Base-by-base conservation (phyloP, 1,284 basidiomycete species). In the Naganishia cerealis region DNA sequence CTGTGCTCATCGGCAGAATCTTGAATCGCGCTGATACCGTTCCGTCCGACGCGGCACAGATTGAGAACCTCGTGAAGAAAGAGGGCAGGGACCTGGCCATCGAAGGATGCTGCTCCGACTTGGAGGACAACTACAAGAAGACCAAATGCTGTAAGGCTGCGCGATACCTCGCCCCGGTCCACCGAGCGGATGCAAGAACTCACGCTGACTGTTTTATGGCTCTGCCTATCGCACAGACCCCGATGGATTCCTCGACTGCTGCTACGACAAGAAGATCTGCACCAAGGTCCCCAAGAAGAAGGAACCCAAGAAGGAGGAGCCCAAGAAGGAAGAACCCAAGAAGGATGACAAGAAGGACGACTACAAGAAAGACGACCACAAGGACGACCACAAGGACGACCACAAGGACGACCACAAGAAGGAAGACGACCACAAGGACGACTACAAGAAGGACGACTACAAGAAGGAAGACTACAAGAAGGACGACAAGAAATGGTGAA, bases 71-170 rank as follows among this genome's bases (percentile, higher is more conserved):
- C 18, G 15, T 40, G n/a, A 63, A 63, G 61, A 53, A 15, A 21
- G 15, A 63, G 24, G 61, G 61, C n/a, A 46, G 61, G 18, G 61
- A 63, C 50, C 36, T 53, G 9, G 61, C 61, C 50, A 63, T 63
- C 38, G 26, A 53, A 40, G 61, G 50, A 1, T 54, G 38, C 38
- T 63, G 61, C 24, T 38, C 40, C 18, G 61, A 53, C 13, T 26
- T 63, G 24, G 1, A 63, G 21, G 29, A 42, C 4, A 53, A 53
- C 13, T 39, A 63, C n/a, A 53, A 42, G 24, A 53, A 42, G 33
- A 29, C 38, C 0, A 63, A 63, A 29, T 63, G 48, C 48, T 63
- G 58, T 59, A 48, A 46, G 57, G 46, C 40, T 26, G 26, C 57
- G 5, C 18, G 4, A 9, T 33, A 33, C 12, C 10, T 33, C 15